Conservation (phyloP, 306 rosid genomes). For the Fagus crenata region DNA sequence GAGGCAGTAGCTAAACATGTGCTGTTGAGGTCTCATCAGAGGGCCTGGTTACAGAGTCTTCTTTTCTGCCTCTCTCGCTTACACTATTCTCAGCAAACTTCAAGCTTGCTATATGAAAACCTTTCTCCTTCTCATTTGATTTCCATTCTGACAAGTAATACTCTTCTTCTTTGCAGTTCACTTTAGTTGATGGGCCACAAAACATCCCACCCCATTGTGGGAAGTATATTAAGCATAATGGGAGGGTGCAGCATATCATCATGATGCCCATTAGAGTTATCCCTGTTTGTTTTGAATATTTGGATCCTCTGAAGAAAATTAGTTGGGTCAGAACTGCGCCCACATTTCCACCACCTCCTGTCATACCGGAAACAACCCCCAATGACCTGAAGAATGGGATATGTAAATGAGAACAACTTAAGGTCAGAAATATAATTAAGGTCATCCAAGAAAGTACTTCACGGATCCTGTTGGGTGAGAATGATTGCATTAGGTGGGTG, state of each 20-base stretch:
- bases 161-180: constrained; percentile 60
- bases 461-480: no score
- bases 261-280: constrained; percentile 82
- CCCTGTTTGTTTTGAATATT: constrained; percentile 68
- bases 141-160: constrained; percentile 77
- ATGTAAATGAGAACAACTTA: background rate
- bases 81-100: constrained; percentile 78
- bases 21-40: constrained; percentile 36
- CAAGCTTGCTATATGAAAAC: constrained; percentile 56
- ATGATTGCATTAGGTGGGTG: no score
- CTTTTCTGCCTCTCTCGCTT: constrained; percentile 59
- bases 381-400: constrained; percentile 55
- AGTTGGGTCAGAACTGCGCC: constrained; percentile 81
- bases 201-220: constrained; percentile 97
- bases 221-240: constrained; percentile 55
- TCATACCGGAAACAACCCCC: constrained; percentile 84
- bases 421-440: no score
- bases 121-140: constrained; percentile 58
- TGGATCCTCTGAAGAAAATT: constrained; percentile 81
- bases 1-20: constrained; percentile 19
- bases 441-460: no score
- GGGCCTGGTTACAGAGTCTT: constrained; percentile 38
- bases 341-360: constrained; percentile 96
- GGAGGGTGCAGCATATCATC: constrained; percentile 72
- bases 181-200: constrained; percentile 55